Evolutionary conservation across 2,329 filamentous ascomycete species (phyloP).

Genomic region (Neurospora crassa): DNA sequence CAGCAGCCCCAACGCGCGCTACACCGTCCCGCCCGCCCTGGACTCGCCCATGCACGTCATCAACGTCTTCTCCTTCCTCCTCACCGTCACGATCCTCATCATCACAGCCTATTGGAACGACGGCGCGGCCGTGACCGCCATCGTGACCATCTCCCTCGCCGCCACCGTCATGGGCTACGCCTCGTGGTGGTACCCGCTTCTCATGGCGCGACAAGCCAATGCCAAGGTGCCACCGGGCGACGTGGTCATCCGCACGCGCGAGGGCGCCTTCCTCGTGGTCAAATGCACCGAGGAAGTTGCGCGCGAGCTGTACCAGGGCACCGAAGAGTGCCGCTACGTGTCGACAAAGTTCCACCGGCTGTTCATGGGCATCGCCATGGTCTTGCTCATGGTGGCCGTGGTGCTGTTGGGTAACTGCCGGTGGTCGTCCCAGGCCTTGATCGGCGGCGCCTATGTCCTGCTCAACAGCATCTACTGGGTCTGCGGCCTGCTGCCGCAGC

Average conservation of each 20-base stretch:
- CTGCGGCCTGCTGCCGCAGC: constrained; percentile 38
- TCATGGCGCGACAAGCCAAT: constrained; percentile 40
- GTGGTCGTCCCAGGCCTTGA: constrained; percentile 50
- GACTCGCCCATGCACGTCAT: constrained; percentile 46
- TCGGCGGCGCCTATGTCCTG: constrained; percentile 46
- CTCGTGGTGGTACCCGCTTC: constrained; percentile 46
- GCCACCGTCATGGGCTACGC: constrained; percentile 47
- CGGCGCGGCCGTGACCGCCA: constrained; percentile 41
- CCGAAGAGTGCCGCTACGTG: constrained; percentile 49
- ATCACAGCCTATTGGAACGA: constrained; percentile 34
- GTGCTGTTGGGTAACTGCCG: constrained; percentile 52
- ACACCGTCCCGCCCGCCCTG: constrained; percentile 37
- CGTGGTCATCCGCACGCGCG: constrained; percentile 51
- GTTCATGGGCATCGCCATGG: constrained; percentile 48
- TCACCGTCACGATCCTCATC: constrained; percentile 38
- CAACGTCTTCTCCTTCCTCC: constrained; percentile 38
- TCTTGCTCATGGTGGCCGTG: constrained; percentile 51
- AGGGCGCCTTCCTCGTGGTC: constrained; percentile 49
- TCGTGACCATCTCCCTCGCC: constrained; percentile 41
- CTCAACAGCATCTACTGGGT: constrained; percentile 53
- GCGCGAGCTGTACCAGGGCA: constrained; percentile 52
- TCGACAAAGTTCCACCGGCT: constrained; percentile 35
- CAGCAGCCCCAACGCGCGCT: constrained; percentile 25
- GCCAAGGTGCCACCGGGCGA: constrained; percentile 44
- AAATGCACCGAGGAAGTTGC: constrained; percentile 50